Evolutionary conservation across 2,329 filamentous ascomycete species (phyloP).

Genomic region (Endoconidiophora polonica): DNA sequence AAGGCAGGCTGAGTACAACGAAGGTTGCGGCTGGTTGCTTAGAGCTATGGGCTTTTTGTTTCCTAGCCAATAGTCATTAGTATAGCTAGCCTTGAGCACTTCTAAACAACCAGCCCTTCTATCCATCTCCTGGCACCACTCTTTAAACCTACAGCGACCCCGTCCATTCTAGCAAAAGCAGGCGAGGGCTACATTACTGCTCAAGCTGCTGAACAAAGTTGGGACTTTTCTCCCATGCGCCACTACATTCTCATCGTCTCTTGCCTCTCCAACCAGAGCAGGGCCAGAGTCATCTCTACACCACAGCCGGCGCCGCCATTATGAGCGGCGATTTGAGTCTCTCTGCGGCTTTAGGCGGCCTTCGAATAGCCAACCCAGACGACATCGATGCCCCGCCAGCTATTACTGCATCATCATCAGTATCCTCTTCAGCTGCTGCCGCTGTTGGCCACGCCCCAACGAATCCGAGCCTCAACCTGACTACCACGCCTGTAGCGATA

Average conservation of each 20-base stretch:
- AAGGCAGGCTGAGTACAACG: too few species aligned
- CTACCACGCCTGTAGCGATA: not conserved
- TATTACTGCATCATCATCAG: constrained; percentile 4
- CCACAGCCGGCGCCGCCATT: constrained; percentile 13
- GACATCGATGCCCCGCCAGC: constrained; percentile 32
- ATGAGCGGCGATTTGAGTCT: constrained; percentile 93
- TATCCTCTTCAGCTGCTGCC: constrained; percentile 2
- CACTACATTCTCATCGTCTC: constrained; percentile 4
- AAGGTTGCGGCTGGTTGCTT: too few species aligned
- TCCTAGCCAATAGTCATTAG: not conserved
- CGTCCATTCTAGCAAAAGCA: too few species aligned
- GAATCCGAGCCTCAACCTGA: too few species aligned
- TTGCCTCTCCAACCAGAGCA: constrained; percentile 10
- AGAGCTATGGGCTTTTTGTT: too few species aligned
- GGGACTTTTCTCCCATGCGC: constrained; percentile 11
- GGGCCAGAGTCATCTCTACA: constrained; percentile 10
- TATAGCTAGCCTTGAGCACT: too few species aligned
- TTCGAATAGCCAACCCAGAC: constrained; percentile 95
- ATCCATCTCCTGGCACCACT: too few species aligned
- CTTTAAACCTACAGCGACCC: too few species aligned
- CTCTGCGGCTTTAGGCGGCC: constrained; percentile 77
- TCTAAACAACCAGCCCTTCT: too few species aligned
- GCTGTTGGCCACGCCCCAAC: not conserved
- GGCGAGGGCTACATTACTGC: too few species aligned
- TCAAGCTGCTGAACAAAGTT: not conserved